Percentiles rank a stretch among this genome's conserved stretches.
phyloP scores from a whole-genome alignment of 495 filamentous ascomycete species.

The Hypoxylon perforatum region DNA sequence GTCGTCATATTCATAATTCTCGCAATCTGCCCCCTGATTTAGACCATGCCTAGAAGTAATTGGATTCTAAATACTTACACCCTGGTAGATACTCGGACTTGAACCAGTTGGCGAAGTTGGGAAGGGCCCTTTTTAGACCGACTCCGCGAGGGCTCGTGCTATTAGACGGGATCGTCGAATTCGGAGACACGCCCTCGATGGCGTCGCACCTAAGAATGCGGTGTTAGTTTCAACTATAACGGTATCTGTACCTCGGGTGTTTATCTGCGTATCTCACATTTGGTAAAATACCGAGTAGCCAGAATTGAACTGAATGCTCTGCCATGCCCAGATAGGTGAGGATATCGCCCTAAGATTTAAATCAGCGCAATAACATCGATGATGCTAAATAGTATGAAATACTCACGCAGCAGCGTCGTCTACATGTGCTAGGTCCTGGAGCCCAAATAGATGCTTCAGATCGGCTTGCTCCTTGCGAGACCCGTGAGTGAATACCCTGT shows the following conservation, averaged over 20 bases:
- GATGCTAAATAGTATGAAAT: background rate
- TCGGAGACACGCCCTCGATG: slow-evolving; percentile 47
- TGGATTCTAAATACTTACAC: slow-evolving; percentile 49
- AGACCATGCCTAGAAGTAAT: background rate
- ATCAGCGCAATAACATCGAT: slow-evolving; percentile 18
- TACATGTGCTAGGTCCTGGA: slow-evolving; percentile 61
- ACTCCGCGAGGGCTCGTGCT: slow-evolving; percentile 59
- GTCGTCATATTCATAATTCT: slow-evolving; percentile 58
- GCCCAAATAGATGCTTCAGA: slow-evolving; percentile 67
- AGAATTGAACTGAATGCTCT: slow-evolving; percentile 60
- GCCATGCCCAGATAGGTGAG: slow-evolving; percentile 69
- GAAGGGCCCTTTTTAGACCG: slow-evolving; percentile 64
- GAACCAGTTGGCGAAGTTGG: slow-evolving; percentile 66
- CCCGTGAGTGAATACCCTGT: slow-evolving; percentile 56
- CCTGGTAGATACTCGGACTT: slow-evolving; percentile 58
- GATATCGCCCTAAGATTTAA: slow-evolving; percentile 55
- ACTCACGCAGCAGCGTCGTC: slow-evolving; percentile 66
- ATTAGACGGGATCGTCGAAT: slow-evolving; percentile 40
- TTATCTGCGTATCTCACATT: slow-evolving; percentile 51
- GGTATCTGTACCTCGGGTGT: background rate
- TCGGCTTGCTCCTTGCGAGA: slow-evolving; percentile 51
- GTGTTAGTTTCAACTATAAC: slow-evolving; percentile 1
- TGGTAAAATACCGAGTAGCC: slow-evolving; percentile 63
- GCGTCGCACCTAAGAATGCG: slow-evolving; percentile 43
- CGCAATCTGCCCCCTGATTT: slow-evolving; percentile 29